Base-by-base conservation (phyloP, 148 eudicot genomes). In the Fagopyrum homotropicum region DNA sequence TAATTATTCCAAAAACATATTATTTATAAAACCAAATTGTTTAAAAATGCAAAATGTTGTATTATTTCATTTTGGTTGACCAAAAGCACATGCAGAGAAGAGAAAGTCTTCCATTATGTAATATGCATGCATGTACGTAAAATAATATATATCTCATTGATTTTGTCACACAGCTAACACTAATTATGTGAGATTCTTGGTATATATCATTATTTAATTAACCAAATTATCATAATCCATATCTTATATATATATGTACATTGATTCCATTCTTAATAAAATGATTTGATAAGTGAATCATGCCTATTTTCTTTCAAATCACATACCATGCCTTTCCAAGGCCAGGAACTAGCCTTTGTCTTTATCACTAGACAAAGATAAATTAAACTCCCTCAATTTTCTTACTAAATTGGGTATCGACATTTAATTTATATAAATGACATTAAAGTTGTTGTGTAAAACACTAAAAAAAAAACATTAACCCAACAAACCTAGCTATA, bases 61-160 rank as follows among this genome's bases (percentile, higher is more conserved):
- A 66, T 43, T 72, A 43, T 72, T 72, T 72, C 75, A 72, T 72
- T 72, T 19, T 46, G 57, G 75, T 72, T 72, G 75, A 72, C 75
- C 57, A 72, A 49, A 49, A 72, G 75, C 75, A 72, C 75, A 72
- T 72, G 75, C 44, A 72, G 17, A 30, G 57, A 72, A 45, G 59
- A 9, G 19, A 2, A 15, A 66, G 47, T 66, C 71, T 64, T 29
- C 70, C 29, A 57, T 19, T 8, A 63, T 63, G 69, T 63, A 66
- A 40, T 66, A 66, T 40, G 71, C 71, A 66, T 66, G 71, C 71
- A 66, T 66, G 71, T 66, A 66, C 71, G 71, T 66, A 66, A 43
- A 66, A 66, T 66, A 43, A 15, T 66, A 12, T 43, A 66, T 57
- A 10, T 40, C 19, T 46, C 46, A 64, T 64, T 35, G 45, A 66